Evolutionary conservation across 768 basidiomycete species (phyloP).

Genomic region (Boletus eberwhitei): DNA sequence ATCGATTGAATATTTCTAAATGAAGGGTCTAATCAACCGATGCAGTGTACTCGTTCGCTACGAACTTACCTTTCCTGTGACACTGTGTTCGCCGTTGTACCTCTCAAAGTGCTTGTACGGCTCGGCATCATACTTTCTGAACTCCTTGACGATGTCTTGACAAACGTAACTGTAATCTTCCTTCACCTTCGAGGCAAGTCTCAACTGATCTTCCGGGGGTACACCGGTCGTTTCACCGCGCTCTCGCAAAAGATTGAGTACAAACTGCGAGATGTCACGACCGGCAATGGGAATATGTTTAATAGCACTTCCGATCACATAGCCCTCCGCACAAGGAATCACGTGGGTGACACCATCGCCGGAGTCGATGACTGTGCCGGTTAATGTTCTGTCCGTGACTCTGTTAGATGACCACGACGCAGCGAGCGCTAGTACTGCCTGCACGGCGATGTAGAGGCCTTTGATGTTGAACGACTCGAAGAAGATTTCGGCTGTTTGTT

Average conservation of each 20-base stretch:
- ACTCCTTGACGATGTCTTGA: constrained; percentile 98
- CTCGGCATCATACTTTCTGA: constrained; percentile 95
- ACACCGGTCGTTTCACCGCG: constrained; percentile 89
- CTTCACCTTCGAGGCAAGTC: constrained; percentile 90
- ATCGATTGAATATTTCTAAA: constrained; percentile 88
- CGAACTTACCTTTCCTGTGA: constrained; percentile 77
- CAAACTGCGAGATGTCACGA: constrained; percentile 95
- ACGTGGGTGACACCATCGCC: constrained; percentile 99
- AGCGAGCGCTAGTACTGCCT: constrained; percentile 96
- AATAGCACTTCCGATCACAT: constrained; percentile 98
- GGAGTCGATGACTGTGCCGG: constrained; percentile 97
- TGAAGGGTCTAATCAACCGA: constrained; percentile 5
- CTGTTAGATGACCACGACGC: constrained; percentile 95
- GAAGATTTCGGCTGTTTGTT: constrained; percentile 99
- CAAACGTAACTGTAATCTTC: constrained; percentile 99
- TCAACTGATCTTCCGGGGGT: constrained; percentile 92
- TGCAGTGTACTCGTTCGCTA: background rate
- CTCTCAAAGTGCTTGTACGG: constrained; percentile 93
- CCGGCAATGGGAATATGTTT: constrained; percentile 99
- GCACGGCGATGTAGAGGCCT: constrained; percentile 97
- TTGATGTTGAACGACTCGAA: constrained; percentile 99
- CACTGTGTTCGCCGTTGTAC: constrained; percentile 90
- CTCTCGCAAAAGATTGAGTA: constrained; percentile 92
- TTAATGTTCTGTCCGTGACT: constrained; percentile 86
- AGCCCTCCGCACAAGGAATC: constrained; percentile 93